Evolutionary conservation across 2,329 filamentous ascomycete species (phyloP), one percentile per base, ranked within the genome.

Genomic region (Coniella vitis): DNA sequence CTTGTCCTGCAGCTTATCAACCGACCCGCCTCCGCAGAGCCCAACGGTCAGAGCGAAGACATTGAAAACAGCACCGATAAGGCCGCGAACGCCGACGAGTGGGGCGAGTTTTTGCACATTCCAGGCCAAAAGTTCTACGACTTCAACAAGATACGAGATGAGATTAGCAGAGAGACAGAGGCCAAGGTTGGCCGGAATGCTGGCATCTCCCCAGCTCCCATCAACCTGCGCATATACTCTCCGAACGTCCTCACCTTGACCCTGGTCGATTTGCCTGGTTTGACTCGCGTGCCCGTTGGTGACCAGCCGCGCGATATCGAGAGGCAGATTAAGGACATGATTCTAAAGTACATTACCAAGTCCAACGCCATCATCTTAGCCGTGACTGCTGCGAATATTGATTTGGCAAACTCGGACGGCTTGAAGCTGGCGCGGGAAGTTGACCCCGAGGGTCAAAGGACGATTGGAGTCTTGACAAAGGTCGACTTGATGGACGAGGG

Each of bases 1-100:
- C 87, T 98, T 58, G 87, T 98, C 55, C 84, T 98, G 49, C 93
- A 98, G 71, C 86, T 98, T 61, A 96, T 98, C 80, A 97, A 98
- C 77, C 86, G 88, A 55, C 4, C 20, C 7, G 69, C 83, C 44
- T 63, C 71, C 16, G 59, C 70, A 42, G 80, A 86, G 62, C 62
- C 81, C 54, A 95, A 96, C 67, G 89, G 90, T 48, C 78, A 83
- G 51, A 77, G 80, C 43, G 77, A 83, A 32, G 80, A 86, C 54
- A 64, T 89, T 58, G 70, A 80, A 52, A 73, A 75, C 51, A 83
- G 80, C 48, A 82, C 78, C 57, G 93, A 97, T 69, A 86, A 87
- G 67, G 86, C 90, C 58, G 88, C 90, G 62, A 98, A 98, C 68
- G 69, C 79, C 17, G 90, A 97, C 56, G 81, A 83, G 64, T 97